phyloP scores from a whole-genome alignment of 1,284 basidiomycete species.

The Mrakiaceae sp. region DNA sequence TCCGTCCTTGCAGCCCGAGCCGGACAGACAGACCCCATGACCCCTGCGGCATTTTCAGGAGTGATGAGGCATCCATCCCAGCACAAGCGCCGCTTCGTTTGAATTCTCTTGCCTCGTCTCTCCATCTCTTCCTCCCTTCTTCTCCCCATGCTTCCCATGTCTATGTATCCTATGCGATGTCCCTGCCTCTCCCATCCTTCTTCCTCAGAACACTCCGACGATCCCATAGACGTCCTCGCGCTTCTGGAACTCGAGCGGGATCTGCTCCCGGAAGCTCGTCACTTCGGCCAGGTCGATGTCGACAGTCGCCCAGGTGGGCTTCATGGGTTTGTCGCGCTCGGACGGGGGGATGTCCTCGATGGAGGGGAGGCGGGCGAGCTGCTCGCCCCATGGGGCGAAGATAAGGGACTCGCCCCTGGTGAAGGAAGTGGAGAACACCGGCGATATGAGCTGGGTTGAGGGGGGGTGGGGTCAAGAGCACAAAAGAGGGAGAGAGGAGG shows the following conservation, averaged over 20 bases:
- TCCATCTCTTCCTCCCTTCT: background rate
- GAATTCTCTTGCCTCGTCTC: background rate
- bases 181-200: too few relatives aligned
- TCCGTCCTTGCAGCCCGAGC: too few relatives aligned
- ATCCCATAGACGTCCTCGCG: slow-evolving; percentile 19
- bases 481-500: too few relatives aligned
- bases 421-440: too few relatives aligned
- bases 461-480: too few relatives aligned
- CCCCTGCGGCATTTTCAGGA: background rate
- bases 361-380: slow-evolving; percentile 12
- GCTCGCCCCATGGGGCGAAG: slow-evolving; percentile 14
- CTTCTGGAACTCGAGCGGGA: slow-evolving; percentile 31
- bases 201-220: background rate
- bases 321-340: background rate
- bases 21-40: too few relatives aligned
- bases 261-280: slow-evolving; percentile 25
- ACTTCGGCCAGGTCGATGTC: slow-evolving; percentile 6
- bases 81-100: background rate
- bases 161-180: background rate
- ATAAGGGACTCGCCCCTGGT: slow-evolving; percentile 8
- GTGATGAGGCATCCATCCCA: background rate
- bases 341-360: slow-evolving; percentile 8
- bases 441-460: too few relatives aligned
- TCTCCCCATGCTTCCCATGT: background rate
- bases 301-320: background rate